These are phyloP conservation scores for Kodamaea anthophila DNA, from an alignment of 1,139 yeast genomes.

Conservation along the genomic window DNA sequence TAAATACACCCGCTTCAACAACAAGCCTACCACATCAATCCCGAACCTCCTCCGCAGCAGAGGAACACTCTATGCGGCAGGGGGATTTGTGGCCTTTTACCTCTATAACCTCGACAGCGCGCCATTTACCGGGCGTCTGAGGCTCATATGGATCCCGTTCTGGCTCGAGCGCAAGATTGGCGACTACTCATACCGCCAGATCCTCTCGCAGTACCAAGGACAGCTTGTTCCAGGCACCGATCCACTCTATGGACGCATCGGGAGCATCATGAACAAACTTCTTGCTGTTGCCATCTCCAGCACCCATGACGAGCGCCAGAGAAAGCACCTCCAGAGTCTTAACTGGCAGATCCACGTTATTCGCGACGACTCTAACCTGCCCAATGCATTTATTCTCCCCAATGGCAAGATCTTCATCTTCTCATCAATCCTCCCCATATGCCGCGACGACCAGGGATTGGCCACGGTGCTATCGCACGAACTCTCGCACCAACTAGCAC, in stretches of 20 bases:
- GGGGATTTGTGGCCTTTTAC: constrained; percentile 37
- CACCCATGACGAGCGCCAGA: constrained; percentile 26
- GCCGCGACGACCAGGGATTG: constrained; percentile 78
- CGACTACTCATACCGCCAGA: constrained; percentile 56
- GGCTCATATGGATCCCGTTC: constrained; percentile 71
- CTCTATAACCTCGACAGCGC: constrained; percentile 68
- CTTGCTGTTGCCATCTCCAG: constrained; percentile 49
- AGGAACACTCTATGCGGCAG: constrained; percentile 9
- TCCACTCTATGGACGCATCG: constrained; percentile 52
- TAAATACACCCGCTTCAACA: constrained; percentile 11
- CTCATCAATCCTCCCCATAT: constrained; percentile 70
- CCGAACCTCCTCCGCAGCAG: constrained; percentile 7
- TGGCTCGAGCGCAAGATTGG: constrained; percentile 67
- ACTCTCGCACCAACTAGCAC: constrained; percentile 86
- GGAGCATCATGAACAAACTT: constrained; percentile 55
- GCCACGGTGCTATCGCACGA: constrained; percentile 95
- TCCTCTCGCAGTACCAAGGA: constrained; percentile 42
- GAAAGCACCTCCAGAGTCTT: constrained; percentile 30
- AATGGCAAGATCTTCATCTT: constrained; percentile 94
- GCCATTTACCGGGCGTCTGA: constrained; percentile 68
- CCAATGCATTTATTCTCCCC: constrained; percentile 94
- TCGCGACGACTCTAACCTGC: constrained; percentile 62
- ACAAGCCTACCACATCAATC: constrained; percentile 1
- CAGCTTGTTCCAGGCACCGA: constrained; percentile 47
- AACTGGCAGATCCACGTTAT: constrained; percentile 85